phyloP scores from a whole-genome alignment of 2,329 filamentous ascomycete genomes.

The Ophidiomyces ophidiicola region DNA sequence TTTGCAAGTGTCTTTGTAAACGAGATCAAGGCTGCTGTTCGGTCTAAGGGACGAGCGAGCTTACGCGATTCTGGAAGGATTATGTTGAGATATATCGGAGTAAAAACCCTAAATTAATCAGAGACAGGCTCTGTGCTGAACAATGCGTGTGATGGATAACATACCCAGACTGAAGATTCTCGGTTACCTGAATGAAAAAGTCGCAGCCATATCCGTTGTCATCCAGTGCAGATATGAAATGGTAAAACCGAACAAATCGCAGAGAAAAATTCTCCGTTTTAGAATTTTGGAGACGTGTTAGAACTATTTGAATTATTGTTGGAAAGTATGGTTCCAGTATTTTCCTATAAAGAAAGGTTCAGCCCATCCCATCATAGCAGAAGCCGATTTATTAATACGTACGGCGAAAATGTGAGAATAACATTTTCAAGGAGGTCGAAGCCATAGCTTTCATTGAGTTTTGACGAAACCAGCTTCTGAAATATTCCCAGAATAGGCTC shows the following conservation, averaged over 20 bases:
- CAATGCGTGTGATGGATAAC: slow-evolving; percentile 17
- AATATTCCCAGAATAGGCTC: slow-evolving; percentile 90
- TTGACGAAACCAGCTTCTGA: slow-evolving; percentile 71
- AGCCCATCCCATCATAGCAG: too few species aligned
- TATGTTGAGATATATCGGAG: slow-evolving; percentile 70
- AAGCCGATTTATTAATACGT: slow-evolving; percentile 29
- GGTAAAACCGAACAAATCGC: slow-evolving; percentile 87
- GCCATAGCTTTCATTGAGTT: slow-evolving; percentile 71
- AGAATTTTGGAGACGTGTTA: slow-evolving; percentile 57
- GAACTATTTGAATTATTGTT: slow-evolving; percentile 67
- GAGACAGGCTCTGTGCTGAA: background rate
- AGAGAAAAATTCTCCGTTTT: slow-evolving; percentile 75
- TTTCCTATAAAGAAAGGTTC: slow-evolving; percentile 38
- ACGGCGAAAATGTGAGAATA: slow-evolving; percentile 59
- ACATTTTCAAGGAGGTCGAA: slow-evolving; percentile 85
- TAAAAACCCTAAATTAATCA: slow-evolving; percentile 41
- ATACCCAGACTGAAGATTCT: slow-evolving; percentile 60
- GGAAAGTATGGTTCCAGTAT: slow-evolving; percentile 64
- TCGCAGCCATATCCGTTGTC: slow-evolving; percentile 80
- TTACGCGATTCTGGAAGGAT: slow-evolving; percentile 84
- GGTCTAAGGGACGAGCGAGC: slow-evolving; percentile 72
- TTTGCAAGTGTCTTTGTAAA: slow-evolving; percentile 85
- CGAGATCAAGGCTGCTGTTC: slow-evolving; percentile 85
- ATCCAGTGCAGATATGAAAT: slow-evolving; percentile 69
- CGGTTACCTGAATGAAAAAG: slow-evolving; percentile 77